Base-by-base conservation (phyloP, 495 filamentous ascomycete genomes). In the Penicillium turbatum region DNA sequence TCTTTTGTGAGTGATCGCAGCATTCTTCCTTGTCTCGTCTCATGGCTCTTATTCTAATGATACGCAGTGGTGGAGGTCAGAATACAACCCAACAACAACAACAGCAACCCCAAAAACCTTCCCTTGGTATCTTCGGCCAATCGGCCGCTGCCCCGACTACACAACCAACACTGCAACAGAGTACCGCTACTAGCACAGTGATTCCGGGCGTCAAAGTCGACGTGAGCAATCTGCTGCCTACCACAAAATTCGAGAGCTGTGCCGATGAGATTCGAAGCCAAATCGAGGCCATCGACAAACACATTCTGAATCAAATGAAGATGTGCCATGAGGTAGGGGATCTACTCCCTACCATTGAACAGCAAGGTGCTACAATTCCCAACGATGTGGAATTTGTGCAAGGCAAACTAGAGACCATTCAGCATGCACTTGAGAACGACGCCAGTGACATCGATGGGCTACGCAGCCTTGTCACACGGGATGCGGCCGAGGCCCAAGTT, bases 231-330 rank as follows among this genome's bases (percentile, higher is more conserved):
- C 75, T 97, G 19, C 80, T 87, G 10, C 82, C 87, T 5, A 96
- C 90, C 0, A 96, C 93, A 7, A 86, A 93, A 50, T 96, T 90
- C 73, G 85, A 86, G 66, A 92, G 96, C 72, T 84, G 95, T 35
- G 81, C 88, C 38, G 87, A 92, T 58, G 81, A 86, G 32, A 73
- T 97, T n/a, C 88, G 95, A 56, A 80, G 80, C 42, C 66, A 87
- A 40, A 86, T 98, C 38, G 81, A 87, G 46, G 63, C 66, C 11
- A 82, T 95, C 54, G 92, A 98, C 66, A 76, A 79, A 16, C 78
- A 80, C 62, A 87, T 96, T 53, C 76, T 85, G 29, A 73, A 77
- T 45, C 86, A 90, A 61, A 89, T 90, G 35, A 69, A 73, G n/a
- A 62, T 73, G 56, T 76, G 72, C 58, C 68, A 75, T 36, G 74